These are phyloP conservation scores for Oryza rufipogon DNA, from an alignment of 176 grass and related monocot species.

Conservation along the genomic window DNA sequence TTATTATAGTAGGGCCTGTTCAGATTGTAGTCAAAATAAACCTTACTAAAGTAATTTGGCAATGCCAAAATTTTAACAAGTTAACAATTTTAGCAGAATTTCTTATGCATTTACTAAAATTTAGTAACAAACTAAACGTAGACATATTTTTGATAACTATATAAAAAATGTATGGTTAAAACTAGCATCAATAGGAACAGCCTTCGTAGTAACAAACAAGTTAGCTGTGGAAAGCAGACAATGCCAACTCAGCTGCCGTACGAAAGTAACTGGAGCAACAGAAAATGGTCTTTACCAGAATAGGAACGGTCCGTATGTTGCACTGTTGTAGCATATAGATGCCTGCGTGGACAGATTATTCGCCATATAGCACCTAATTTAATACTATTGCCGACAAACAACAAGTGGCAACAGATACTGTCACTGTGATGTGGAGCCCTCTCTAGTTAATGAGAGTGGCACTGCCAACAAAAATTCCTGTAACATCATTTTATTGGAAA, in stretches of 20 bases:
- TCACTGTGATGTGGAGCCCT: neutral
- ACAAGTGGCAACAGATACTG: neutral
- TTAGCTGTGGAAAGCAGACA: neutral
- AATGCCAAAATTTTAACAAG: too few relatives aligned
- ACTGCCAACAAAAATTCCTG: neutral
- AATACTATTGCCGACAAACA: neutral
- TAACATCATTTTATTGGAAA: too few relatives aligned
- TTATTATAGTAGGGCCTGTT: too few relatives aligned
- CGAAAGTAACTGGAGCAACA: neutral
- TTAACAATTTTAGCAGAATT: too few relatives aligned
- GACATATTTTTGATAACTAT: too few relatives aligned
- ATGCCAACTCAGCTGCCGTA: neutral
- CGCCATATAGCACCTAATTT: neutral
- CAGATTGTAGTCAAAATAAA: too few relatives aligned
- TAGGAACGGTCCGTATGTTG: constrained; percentile 8
- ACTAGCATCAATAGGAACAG: too few relatives aligned
- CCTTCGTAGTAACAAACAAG: too few relatives aligned
- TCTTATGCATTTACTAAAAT: too few relatives aligned
- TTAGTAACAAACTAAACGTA: too few relatives aligned
- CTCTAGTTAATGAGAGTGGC: neutral
- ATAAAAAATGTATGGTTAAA: too few relatives aligned
- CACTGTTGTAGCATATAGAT: neutral
- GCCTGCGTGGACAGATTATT: neutral
- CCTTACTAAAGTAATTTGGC: too few relatives aligned
- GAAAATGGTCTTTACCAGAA: neutral